phyloP scores from a whole-genome alignment of 169 alveolate species.

The Eimeria zaria region DNA sequence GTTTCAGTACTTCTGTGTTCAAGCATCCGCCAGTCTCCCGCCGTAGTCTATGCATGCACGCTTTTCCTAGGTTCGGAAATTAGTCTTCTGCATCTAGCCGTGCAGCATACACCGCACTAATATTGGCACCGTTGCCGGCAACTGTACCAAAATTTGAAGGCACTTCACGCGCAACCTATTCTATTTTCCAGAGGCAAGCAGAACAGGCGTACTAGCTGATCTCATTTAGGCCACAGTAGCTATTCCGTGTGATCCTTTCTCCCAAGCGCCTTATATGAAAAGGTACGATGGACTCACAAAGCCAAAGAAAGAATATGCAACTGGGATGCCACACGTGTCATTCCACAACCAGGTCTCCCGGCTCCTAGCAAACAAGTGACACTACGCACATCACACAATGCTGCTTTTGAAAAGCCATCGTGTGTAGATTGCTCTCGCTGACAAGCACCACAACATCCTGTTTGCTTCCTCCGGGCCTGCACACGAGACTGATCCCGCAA shows the following conservation, averaged over 20 bases:
- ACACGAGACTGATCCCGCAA: too few species aligned
- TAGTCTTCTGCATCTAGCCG: too few species aligned
- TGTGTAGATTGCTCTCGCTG: background rate
- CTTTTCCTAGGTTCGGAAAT: background rate
- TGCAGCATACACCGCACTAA: too few species aligned
- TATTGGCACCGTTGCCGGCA: too few species aligned
- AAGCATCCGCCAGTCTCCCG: background rate
- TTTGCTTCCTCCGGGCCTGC: too few species aligned
- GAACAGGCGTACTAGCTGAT: too few species aligned
- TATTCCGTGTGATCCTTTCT: background rate
- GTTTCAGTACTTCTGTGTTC: background rate
- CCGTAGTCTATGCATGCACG: background rate
- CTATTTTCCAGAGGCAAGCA: too few species aligned
- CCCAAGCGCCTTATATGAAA: background rate
- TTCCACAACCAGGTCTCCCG: background rate
- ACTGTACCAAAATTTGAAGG: too few species aligned
- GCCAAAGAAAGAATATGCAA: background rate
- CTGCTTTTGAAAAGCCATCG: background rate
- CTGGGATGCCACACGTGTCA: background rate
- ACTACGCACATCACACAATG: background rate
- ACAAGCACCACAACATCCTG: background rate
- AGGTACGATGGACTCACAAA: background rate
- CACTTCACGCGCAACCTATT: too few species aligned
- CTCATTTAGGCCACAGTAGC: too few species aligned
- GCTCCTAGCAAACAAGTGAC: background rate